Percentiles rank a stretch among this genome's conserved stretches.
Evolutionary conservation across 345 rosid species (phyloP).

Genomic region (Nephelium lappaceum): DNA sequence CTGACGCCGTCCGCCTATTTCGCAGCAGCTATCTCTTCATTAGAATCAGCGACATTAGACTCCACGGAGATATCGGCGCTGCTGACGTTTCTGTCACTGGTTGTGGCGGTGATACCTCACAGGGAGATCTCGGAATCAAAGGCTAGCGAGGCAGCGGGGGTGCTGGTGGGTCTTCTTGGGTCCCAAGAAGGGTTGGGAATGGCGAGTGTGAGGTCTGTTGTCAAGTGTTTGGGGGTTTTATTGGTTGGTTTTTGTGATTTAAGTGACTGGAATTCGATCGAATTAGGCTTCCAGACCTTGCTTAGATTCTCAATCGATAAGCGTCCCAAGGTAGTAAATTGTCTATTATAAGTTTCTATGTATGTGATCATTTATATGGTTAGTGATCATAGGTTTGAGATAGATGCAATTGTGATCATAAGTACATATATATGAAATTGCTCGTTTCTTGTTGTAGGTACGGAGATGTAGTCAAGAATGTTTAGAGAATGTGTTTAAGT

Average conservation of each 20-base stretch:
- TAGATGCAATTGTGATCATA: too few relatives aligned
- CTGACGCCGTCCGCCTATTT: conserved; percentile 69
- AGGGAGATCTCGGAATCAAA: conserved; percentile 47
- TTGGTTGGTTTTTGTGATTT: conserved; percentile 58
- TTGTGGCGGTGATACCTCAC: conserved; percentile 51
- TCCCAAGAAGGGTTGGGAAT: conserved; percentile 51
- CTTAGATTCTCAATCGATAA: conserved; percentile 68
- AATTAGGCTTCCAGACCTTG: conserved; percentile 56
- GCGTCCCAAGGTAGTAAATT: conserved; percentile 77
- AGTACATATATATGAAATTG: neutral
- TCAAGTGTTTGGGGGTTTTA: conserved; percentile 80
- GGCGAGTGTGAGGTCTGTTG: conserved; percentile 67
- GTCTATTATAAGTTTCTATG: neutral
- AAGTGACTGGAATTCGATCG: conserved; percentile 69
- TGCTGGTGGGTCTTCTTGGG: conserved; percentile 48
- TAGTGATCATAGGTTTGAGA: neutral
- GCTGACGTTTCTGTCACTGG: conserved; percentile 66
- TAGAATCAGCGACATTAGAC: conserved; percentile 45
- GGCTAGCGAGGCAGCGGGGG: conserved; percentile 70
- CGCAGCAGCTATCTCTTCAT: conserved; percentile 68
- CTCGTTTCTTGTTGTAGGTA: conserved; percentile 48
- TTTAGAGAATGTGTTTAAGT: conserved; percentile 60
- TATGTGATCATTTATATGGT: neutral
- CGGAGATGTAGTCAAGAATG: conserved; percentile 82
- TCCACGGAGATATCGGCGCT: conserved; percentile 65